Percentiles rank a stretch among this genome's conserved stretches.
These are phyloP conservation scores for Dionaea muscipula DNA, from an alignment of 179 eudicot genomes.

Conservation along the genomic window DNA sequence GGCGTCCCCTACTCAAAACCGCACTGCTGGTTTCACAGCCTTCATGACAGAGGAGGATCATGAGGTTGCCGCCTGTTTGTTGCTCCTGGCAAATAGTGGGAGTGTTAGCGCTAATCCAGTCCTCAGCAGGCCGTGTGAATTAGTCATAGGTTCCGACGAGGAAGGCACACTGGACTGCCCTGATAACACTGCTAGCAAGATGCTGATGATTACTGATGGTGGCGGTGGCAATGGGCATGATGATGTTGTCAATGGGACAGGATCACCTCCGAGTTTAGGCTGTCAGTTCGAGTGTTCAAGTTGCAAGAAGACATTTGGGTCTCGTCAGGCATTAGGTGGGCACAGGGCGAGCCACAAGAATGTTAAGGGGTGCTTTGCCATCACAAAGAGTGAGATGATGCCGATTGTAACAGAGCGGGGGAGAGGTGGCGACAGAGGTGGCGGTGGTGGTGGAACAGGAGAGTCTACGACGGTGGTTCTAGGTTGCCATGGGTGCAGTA, in stretches of 20 bases:
- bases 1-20: neutral
- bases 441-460: conserved; percentile 1
- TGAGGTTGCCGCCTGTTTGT: conserved; percentile 47
- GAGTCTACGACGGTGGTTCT: conserved; percentile 15
- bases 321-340: conserved; percentile 79
- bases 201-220: neutral
- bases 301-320: conserved; percentile 72
- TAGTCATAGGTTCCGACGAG: neutral
- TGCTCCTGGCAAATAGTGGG: conserved; percentile 38
- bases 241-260: neutral
- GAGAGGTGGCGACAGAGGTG: neutral
- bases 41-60: conserved; percentile 34
- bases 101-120: neutral
- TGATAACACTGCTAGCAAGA: neutral
- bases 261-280: neutral
- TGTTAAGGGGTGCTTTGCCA: conserved; percentile 74
- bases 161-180: neutral
- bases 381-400: conserved; percentile 13
- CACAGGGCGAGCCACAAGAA: conserved; percentile 85
- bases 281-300: conserved; percentile 52
- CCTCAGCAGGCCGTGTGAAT: neutral
- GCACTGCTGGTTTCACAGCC: neutral
- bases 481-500: conserved; percentile 39
- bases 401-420: conserved; percentile 4
- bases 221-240: neutral